phyloP scores from a whole-genome alignment of 1,139 yeast genomes.

The Chernovozyma sophiae-reginae region DNA sequence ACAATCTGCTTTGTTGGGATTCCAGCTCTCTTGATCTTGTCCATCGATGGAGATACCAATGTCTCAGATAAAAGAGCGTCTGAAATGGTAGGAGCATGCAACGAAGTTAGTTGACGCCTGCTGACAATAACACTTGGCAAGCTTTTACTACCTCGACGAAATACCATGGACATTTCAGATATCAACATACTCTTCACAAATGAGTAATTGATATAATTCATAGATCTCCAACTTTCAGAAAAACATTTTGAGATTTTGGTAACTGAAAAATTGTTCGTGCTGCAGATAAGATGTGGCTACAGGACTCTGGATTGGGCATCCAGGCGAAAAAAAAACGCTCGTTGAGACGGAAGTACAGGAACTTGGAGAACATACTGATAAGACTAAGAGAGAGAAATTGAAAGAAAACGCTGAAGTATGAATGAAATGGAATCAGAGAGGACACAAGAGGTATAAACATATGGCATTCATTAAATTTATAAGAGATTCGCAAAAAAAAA shows the following conservation, averaged over 20 bases:
- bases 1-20: background rate
- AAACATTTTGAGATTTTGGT: background rate
- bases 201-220: too few species aligned
- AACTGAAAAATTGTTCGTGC: background rate
- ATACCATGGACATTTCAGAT: slow-evolving; percentile 3
- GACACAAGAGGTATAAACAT: too few species aligned
- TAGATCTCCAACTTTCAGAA: background rate
- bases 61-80: background rate
- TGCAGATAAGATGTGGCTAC: background rate
- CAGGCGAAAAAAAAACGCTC: too few species aligned
- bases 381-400: too few species aligned
- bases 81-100: background rate
- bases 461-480: too few species aligned
- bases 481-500: too few species aligned
- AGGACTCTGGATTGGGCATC: background rate
- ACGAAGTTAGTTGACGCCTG: background rate
- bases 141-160: slow-evolving; percentile 1
- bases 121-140: background rate
- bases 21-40: background rate
- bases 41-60: background rate
- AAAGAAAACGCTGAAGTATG: too few species aligned
- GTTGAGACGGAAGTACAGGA: too few species aligned
- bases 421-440: too few species aligned
- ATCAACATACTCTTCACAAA: too few species aligned
- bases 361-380: too few species aligned